A percentile compares a stretch with the other conserved stretches of the same genome.
These are phyloP conservation scores for Termitomyces sp. DNA, from an alignment of 768 basidiomycete species.

Conservation along the genomic window DNA sequence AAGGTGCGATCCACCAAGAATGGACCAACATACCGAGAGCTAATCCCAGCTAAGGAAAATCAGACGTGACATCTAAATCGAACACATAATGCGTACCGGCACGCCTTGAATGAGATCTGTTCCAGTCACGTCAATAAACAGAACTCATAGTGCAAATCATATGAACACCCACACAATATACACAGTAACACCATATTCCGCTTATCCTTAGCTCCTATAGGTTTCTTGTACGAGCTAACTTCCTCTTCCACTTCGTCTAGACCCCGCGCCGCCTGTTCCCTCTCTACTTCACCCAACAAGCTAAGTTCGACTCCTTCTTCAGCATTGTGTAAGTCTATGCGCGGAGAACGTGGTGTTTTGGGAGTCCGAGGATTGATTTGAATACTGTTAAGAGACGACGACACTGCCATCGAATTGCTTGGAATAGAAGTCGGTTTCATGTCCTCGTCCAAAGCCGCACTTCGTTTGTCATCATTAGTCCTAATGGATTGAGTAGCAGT, in stretches of 20 bases:
- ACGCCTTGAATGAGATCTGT: constrained; percentile 82
- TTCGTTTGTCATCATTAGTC: constrained; percentile 11
- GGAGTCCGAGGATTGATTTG: constrained; percentile 52
- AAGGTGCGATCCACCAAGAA: background rate
- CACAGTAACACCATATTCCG: constrained; percentile 80
- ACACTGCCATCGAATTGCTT: constrained; percentile 41
- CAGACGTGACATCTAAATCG: constrained; percentile 3
- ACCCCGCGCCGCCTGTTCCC: constrained; percentile 37
- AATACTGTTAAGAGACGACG: constrained; percentile 55
- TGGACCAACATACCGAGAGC: constrained; percentile 61
- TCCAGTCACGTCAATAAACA: constrained; percentile 7
- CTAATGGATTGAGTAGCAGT: constrained; percentile 11
- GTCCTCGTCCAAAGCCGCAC: constrained; percentile 22
- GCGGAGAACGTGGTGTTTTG: constrained; percentile 34
- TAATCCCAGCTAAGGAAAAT: constrained; percentile 60
- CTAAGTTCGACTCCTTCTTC: constrained; percentile 59
- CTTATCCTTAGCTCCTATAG: constrained; percentile 72
- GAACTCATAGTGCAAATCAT: background rate
- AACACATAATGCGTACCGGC: constrained; percentile 52
- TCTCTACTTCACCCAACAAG: constrained; percentile 53
- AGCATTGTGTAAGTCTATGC: constrained; percentile 26
- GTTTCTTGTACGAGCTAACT: constrained; percentile 29
- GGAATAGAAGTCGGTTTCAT: constrained; percentile 31
- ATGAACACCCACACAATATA: constrained; percentile 67
- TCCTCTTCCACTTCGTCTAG: constrained; percentile 32